phyloP scores from a whole-genome alignment of 768 basidiomycete species.

The Kwoniella sp. region DNA sequence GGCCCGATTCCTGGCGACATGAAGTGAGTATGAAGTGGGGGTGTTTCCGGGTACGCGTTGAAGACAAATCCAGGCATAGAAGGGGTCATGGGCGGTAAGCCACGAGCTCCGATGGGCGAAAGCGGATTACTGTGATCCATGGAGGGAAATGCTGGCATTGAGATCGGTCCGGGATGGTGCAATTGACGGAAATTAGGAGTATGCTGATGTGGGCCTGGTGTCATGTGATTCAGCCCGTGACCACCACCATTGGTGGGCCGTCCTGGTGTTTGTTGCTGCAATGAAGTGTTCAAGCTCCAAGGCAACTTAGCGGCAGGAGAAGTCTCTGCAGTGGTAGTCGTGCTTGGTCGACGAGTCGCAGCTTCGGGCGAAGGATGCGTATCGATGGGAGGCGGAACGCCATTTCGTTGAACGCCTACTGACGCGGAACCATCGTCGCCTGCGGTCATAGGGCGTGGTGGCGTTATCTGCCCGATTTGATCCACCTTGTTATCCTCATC shows the following conservation, averaged over 20 bases:
- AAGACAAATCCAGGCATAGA: slow-evolving; percentile 96
- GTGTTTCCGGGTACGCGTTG: slow-evolving; percentile 59
- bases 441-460: neutral
- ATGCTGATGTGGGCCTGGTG: slow-evolving; percentile 19
- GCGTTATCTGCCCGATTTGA: neutral
- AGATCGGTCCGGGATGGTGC: slow-evolving; percentile 52
- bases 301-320: slow-evolving; percentile 27
- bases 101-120: slow-evolving; percentile 69
- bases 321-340: neutral
- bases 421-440: neutral
- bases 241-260: slow-evolving; percentile 5
- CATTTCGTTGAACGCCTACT: neutral
- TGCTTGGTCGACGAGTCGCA: neutral
- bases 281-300: slow-evolving; percentile 38
- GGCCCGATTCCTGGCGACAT: slow-evolving; percentile 57
- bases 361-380: neutral
- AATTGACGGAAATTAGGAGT: slow-evolving; percentile 35
- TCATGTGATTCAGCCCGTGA: slow-evolving; percentile 8
- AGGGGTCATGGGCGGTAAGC: slow-evolving; percentile 90
- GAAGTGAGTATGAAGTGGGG: slow-evolving; percentile 58
- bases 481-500: neutral
- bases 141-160: slow-evolving; percentile 57
- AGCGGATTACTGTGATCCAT: slow-evolving; percentile 51
- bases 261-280: slow-evolving; percentile 22
- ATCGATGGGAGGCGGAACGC: slow-evolving; percentile 4